Conservation (phyloP, 371 early-diverging fungal genomes). For the Mucor saturninus region DNA sequence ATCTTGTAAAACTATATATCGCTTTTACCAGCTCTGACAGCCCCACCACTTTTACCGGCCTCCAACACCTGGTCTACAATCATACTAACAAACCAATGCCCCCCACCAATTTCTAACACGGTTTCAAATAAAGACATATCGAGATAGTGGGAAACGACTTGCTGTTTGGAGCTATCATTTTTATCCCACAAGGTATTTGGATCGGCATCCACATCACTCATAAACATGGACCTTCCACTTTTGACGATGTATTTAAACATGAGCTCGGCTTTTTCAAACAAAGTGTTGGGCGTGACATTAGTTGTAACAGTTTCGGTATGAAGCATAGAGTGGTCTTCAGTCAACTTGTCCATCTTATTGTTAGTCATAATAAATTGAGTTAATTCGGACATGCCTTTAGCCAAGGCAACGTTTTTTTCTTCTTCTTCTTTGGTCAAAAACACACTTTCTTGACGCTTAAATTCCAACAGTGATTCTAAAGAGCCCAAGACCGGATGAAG, state of each 20-base stretch:
- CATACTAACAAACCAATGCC: conserved; percentile 52
- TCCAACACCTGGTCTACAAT: conserved; percentile 52
- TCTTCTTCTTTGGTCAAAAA: conserved; percentile 12
- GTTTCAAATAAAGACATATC: conserved; percentile 55
- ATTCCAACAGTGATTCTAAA: conserved; percentile 18
- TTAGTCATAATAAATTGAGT: conserved; percentile 16
- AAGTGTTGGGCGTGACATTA: conserved; percentile 34
- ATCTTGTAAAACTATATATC: not conserved
- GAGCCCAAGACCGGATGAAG: conserved; percentile 21
- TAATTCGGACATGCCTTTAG: conserved; percentile 17
- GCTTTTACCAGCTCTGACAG: conserved; percentile 52
- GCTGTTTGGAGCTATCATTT: conserved; percentile 19
- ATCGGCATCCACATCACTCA: conserved; percentile 54
- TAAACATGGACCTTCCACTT: conserved; percentile 56
- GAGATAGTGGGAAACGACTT: conserved; percentile 45
- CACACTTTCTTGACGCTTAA: conserved; percentile 17
- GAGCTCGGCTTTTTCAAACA: conserved; percentile 42
- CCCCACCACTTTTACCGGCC: conserved; percentile 56
- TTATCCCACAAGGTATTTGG: conserved; percentile 38
- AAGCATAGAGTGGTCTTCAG: conserved; percentile 5
- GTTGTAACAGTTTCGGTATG: conserved; percentile 39
- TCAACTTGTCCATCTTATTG: conserved; percentile 26
- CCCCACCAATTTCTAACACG: conserved; percentile 50
- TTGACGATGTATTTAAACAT: conserved; percentile 56
- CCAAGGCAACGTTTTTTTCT: conserved; percentile 1